phyloP scores from a whole-genome alignment of 441 rosid genomes.

The Jatropha multifida region DNA sequence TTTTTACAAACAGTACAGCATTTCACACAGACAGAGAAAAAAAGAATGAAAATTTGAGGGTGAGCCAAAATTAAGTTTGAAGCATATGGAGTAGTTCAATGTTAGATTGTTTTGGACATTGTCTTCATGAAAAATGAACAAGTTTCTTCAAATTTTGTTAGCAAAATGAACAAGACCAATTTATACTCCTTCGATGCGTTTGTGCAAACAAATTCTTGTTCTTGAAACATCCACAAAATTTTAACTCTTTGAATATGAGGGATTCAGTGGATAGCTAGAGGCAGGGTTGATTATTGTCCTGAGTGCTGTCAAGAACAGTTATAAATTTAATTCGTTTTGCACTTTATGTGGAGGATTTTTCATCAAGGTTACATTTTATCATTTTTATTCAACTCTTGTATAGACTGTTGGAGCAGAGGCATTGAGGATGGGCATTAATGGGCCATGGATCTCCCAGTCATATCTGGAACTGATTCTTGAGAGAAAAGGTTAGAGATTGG shows the following conservation, averaged over 20 bases:
- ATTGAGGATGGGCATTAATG: constrained; percentile 64
- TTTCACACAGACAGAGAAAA: neutral
- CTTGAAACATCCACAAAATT: neutral
- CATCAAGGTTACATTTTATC: constrained; percentile 18
- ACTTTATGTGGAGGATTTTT: constrained; percentile 1
- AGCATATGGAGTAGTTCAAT: neutral
- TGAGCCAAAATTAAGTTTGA: neutral
- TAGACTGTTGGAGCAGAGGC: constrained; percentile 99
- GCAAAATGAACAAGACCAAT: neutral
- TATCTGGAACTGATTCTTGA: constrained; percentile 96
- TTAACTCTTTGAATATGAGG: neutral
- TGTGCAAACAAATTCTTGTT: neutral
- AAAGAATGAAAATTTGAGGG: neutral
- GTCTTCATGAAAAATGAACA: neutral
- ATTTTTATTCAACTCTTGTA: constrained; percentile 23
- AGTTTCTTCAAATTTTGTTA: neutral
- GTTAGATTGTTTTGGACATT: neutral
- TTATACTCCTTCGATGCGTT: neutral
- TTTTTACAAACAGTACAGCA: neutral
- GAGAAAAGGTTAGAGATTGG: constrained; percentile 65
- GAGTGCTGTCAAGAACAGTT: neutral
- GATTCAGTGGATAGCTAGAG: constrained; percentile 7
- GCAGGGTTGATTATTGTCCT: constrained; percentile 6
- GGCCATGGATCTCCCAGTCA: constrained; percentile 97
- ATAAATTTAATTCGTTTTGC: constrained; percentile 6